Conservation (phyloP, 2,329 filamentous ascomycete genomes). For the Xylaria sp. region DNA sequence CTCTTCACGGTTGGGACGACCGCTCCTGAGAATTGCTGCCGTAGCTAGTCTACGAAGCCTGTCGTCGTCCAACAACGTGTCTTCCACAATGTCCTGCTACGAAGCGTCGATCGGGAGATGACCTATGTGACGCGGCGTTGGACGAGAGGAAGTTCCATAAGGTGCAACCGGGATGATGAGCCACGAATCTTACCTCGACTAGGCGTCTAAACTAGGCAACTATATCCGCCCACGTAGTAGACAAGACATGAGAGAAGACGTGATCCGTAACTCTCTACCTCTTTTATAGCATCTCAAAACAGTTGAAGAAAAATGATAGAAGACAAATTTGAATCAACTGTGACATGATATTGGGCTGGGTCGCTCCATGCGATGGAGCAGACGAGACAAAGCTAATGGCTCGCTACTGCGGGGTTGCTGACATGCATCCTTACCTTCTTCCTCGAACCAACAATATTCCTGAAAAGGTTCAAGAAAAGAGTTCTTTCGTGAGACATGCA, state of each 20-base stretch:
- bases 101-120: not conserved
- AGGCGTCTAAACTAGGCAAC: not conserved
- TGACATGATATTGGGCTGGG: not conserved
- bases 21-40: not conserved
- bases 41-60: not conserved
- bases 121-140: not conserved
- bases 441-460: not conserved
- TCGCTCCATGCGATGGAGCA: not conserved
- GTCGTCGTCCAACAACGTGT: not conserved
- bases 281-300: not conserved
- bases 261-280: not conserved
- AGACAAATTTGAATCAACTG: not conserved
- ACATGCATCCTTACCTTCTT: constrained; percentile 1
- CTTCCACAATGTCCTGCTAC: not conserved
- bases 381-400: constrained; percentile 8
- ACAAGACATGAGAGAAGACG: not conserved
- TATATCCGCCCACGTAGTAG: not conserved
- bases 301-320: not conserved
- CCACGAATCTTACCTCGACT: not conserved
- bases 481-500: not conserved
- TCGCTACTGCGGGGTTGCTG: constrained; percentile 26
- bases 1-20: not conserved
- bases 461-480: not conserved
- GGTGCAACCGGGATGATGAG: not conserved
- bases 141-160: not conserved